These are phyloP conservation scores for Capsella rubella DNA, from an alignment of 441 rosid species.

Conservation along the genomic window DNA sequence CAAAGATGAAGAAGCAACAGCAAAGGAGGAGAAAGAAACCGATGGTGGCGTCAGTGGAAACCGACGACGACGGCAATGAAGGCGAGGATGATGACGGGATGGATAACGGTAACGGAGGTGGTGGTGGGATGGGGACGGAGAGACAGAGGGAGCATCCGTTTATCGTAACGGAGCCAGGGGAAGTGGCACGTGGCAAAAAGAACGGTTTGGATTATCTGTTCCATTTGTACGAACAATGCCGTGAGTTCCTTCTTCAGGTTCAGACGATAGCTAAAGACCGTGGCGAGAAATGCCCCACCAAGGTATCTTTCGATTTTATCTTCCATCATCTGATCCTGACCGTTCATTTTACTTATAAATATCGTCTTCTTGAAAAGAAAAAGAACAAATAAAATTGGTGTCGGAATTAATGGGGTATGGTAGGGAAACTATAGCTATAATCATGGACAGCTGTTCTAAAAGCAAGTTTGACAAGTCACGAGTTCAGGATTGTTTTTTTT, in stretches of 20 bases:
- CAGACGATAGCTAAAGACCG: slow-evolving; percentile 91
- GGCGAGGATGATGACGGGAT: slow-evolving; percentile 53
- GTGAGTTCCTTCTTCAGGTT: slow-evolving; percentile 87
- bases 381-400: not conserved
- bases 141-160: slow-evolving; percentile 97
- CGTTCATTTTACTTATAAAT: slow-evolving; percentile 27
- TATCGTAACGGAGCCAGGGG: slow-evolving; percentile 99
- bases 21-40: slow-evolving; percentile 59
- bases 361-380: no score
- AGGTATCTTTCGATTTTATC: slow-evolving; percentile 54
- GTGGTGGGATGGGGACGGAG: slow-evolving; percentile 58
- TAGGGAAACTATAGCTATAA: slow-evolving; percentile 32
- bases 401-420: slow-evolving; percentile 35
- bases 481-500: slow-evolving; percentile 37
- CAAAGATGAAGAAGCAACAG: slow-evolving; percentile 44
- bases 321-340: slow-evolving; percentile 31
- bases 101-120: slow-evolving; percentile 53
- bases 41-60: slow-evolving; percentile 47
- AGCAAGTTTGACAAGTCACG: slow-evolving; percentile 49
- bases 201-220: slow-evolving; percentile 98
- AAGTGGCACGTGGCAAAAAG: slow-evolving; percentile 98
- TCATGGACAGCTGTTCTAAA: slow-evolving; percentile 52
- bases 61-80: slow-evolving; percentile 51
- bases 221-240: slow-evolving; percentile 96
- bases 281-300: slow-evolving; percentile 97